Base-by-base conservation (phyloP, 345 rosid species). In the Arabidopsis thaliana region DNA sequence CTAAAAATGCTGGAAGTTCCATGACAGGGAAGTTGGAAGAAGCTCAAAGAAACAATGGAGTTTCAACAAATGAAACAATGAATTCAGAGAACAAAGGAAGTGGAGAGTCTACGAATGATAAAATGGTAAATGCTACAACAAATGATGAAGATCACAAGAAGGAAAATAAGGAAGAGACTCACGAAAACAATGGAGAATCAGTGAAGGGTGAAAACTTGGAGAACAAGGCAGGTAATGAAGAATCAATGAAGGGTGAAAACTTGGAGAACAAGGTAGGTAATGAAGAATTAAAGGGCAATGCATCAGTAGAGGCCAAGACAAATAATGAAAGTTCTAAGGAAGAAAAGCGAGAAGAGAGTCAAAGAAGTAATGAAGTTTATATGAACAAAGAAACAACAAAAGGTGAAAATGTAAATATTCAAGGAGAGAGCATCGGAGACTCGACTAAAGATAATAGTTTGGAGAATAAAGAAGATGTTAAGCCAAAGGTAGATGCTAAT, bases 181-280 rank as follows among this genome's bases (percentile, higher is more conserved):
- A 51, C 38, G 69, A 51, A 61, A 51, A 16, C 23, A 72, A 53
- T 44, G 72, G 37, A 65, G 59, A 46, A 16, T 9, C 34, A 36
- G 32, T 25, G 59, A 74, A 45, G 28, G 48, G 45, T 4, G 57
- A 53, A 1, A 71, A 71, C 5, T 51, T 22, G 10, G 63, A 64
- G 30, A 66, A 58, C 52, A 37, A 34, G 6, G 2, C n/a, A 65
- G 42, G 28, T 7, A 8, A 49, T 22, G 40, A 60, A 51, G 62
- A 42, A 6, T 7, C 20, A 16, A 0, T 16, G 59, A 74, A 45
- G 28, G 48, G 45, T 4, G 57, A 53, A 1, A 71, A 71, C 5
- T 51, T 22, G 10, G 63, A 64, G 30, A 66, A 58, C 52, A 37
- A 34, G 6, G 2, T n/a, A 65, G 42, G 28, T 7, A 8, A 49